Percentiles rank a stretch among this genome's conserved stretches.
phyloP scores from a whole-genome alignment of 2,329 filamentous ascomycete genomes.

The Talaromyces atroroseus region DNA sequence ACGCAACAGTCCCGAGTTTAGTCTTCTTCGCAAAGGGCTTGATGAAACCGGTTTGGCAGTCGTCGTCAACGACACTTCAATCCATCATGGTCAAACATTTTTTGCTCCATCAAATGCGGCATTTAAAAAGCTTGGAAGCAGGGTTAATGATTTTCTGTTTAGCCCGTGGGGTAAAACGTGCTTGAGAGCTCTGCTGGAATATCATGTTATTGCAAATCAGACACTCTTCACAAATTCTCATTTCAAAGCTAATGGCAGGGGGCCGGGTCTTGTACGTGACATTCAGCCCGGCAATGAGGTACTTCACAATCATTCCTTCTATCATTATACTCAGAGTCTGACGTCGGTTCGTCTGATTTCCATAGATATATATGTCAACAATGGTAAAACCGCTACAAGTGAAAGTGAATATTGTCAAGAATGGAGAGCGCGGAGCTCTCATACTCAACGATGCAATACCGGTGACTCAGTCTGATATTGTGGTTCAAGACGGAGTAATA shows the following conservation, averaged over 20 bases:
- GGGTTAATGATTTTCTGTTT: slow-evolving; percentile 80
- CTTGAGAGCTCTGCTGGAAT: slow-evolving; percentile 70
- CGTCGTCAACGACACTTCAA: not conserved
- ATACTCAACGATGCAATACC: not conserved
- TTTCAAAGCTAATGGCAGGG: not conserved
- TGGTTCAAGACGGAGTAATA: slow-evolving; percentile 3
- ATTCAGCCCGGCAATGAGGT: not conserved
- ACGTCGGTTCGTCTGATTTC: not conserved
- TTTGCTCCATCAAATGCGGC: slow-evolving; percentile 78
- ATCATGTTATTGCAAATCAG: slow-evolving; percentile 67
- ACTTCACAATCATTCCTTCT: not conserved
- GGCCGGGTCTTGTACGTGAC: not conserved
- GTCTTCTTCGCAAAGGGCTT: not conserved
- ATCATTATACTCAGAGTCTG: not conserved
- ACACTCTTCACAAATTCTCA: slow-evolving; percentile 70
- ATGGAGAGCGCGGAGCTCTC: not conserved
- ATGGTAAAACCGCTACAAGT: slow-evolving; percentile 2
- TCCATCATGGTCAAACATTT: slow-evolving; percentile 62
- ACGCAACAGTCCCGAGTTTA: not conserved
- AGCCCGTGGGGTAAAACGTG: slow-evolving; percentile 67
- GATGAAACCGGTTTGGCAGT: slow-evolving; percentile 1
- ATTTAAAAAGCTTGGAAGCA: slow-evolving; percentile 68
- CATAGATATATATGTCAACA: not conserved
- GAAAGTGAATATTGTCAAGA: not conserved
- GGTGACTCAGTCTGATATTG: not conserved